Conservation (phyloP, 352 stramenopile genomes). For the Pseudoperonospora humuli region DNA sequence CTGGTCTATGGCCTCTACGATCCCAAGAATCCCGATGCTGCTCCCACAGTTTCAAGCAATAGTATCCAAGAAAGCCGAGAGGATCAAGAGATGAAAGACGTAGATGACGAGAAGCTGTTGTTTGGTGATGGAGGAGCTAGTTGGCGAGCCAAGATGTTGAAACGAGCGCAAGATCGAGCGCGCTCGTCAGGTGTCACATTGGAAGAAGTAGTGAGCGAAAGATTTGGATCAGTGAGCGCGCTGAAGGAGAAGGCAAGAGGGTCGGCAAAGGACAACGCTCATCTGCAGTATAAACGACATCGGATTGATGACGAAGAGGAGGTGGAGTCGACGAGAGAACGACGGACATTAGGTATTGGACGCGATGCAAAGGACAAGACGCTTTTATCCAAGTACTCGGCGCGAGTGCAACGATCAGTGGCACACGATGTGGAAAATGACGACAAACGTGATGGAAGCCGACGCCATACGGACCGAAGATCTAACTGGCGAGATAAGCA, state of each 20-base stretch:
- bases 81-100: slow-evolving; percentile 1
- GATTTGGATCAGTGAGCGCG: slow-evolving; percentile 46
- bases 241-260: slow-evolving; percentile 44
- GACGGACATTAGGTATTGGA: slow-evolving; percentile 29
- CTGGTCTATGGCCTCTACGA: slow-evolving; percentile 79
- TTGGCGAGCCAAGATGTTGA: slow-evolving; percentile 80
- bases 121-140: slow-evolving; percentile 73
- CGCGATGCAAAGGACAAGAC: slow-evolving; percentile 54
- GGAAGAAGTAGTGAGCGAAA: slow-evolving; percentile 52
- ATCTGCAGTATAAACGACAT: slow-evolving; percentile 65
- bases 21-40: slow-evolving; percentile 57
- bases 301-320: slow-evolving; percentile 15
- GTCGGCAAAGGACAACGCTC: slow-evolving; percentile 42
- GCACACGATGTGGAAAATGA: slow-evolving; percentile 25
- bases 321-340: slow-evolving; percentile 2
- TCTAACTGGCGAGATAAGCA: no score
- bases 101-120: slow-evolving; percentile 17
- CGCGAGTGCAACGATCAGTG: slow-evolving; percentile 44
- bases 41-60: slow-evolving; percentile 23
- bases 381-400: slow-evolving; percentile 55
- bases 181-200: slow-evolving; percentile 40
- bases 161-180: slow-evolving; percentile 56
- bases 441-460: slow-evolving; percentile 1
- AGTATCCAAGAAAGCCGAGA: slow-evolving; percentile 3
- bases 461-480: slow-evolving; percentile 1